Conservation (phyloP, 495 filamentous ascomycete genomes). For the Letharia columbiana region DNA sequence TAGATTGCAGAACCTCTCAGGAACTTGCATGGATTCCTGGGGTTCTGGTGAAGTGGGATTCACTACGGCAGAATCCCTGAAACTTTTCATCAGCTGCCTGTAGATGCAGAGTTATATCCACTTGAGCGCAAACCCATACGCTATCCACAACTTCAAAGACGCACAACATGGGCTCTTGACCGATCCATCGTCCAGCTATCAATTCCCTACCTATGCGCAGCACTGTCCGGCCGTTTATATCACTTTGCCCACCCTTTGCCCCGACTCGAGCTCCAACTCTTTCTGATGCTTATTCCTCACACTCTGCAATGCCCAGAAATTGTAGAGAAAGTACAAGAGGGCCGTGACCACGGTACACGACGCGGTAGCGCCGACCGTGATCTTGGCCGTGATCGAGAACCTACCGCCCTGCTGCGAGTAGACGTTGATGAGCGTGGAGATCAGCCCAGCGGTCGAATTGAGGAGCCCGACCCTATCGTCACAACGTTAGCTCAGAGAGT, state of each 20-base stretch:
- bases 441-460: conserved; percentile 40
- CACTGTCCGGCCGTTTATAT: background rate
- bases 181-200: background rate
- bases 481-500: background rate
- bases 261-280: background rate
- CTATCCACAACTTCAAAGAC: too few relatives aligned
- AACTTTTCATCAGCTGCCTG: too few relatives aligned
- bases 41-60: too few relatives aligned
- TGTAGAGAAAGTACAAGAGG: conserved; percentile 9
- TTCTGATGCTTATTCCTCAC: conserved; percentile 1
- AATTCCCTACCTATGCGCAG: background rate
- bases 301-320: background rate
- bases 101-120: too few relatives aligned
- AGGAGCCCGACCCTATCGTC: conserved; percentile 28
- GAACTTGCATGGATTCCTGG: too few relatives aligned
- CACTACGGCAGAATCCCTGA: too few relatives aligned
- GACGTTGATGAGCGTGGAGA: conserved; percentile 42
- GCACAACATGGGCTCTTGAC: too few relatives aligned
- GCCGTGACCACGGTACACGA: conserved; percentile 1
- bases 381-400: conserved; percentile 39
- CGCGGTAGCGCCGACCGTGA: conserved; percentile 27
- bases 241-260: background rate
- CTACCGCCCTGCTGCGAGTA: conserved; percentile 39
- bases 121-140: too few relatives aligned
- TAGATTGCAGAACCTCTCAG: too few relatives aligned